Percentiles rank a stretch among this genome's conserved stretches.
phyloP scores from a whole-genome alignment of 1,139 yeast genomes.

The Sugiyamaella neomexicana region DNA sequence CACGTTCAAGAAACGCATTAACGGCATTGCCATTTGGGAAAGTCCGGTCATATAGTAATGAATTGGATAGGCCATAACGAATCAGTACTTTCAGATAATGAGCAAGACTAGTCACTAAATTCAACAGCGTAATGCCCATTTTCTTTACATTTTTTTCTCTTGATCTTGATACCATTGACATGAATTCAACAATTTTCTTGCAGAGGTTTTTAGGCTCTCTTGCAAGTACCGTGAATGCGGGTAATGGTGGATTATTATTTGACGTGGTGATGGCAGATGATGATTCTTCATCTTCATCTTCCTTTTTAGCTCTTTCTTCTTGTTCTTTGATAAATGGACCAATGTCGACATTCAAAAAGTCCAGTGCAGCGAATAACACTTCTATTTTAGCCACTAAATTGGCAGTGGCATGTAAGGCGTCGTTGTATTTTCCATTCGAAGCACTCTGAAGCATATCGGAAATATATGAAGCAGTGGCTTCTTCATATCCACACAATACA shows the following conservation, averaged over 20 bases:
- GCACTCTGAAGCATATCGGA: constrained; percentile 90
- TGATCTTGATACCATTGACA: constrained; percentile 45
- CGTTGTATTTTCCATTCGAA: constrained; percentile 68
- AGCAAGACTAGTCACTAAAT: constrained; percentile 88
- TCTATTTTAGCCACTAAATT: constrained; percentile 72
- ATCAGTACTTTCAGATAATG: constrained; percentile 86
- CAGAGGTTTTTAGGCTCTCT: constrained; percentile 88
- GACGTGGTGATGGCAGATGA: constrained; percentile 16
- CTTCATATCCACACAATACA: constrained; percentile 84
- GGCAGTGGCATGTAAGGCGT: constrained; percentile 74
- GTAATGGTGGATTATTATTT: too few relatives aligned
- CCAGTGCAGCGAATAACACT: constrained; percentile 75
- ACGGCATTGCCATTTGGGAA: constrained; percentile 59
- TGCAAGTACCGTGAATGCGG: constrained; percentile 40
- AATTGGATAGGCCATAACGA: constrained; percentile 74
- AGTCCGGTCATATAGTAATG: constrained; percentile 64
- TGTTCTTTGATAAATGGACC: constrained; percentile 29
- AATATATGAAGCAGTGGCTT: constrained; percentile 86
- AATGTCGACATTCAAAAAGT: constrained; percentile 42
- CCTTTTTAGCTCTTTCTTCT: constrained; percentile 15
- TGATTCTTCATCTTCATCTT: constrained; percentile 17
- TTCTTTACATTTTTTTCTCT: constrained; percentile 33
- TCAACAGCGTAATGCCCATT: constrained; percentile 61
- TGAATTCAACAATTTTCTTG: constrained; percentile 46
- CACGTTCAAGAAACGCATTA: constrained; percentile 35